These are phyloP conservation scores for Musa acuminata DNA, from an alignment of 176 grass and related monocot genomes.

Conservation along the genomic window DNA sequence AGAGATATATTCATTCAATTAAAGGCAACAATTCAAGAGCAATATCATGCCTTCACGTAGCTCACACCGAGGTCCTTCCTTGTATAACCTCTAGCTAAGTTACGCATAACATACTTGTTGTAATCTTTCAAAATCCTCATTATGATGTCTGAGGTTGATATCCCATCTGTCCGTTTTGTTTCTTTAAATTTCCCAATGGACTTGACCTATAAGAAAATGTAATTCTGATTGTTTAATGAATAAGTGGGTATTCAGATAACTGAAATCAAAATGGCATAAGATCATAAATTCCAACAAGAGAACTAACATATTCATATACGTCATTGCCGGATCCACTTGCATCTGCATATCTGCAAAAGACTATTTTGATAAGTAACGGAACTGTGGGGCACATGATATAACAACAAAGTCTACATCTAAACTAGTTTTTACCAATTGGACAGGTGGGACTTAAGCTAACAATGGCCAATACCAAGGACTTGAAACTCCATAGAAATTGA, in stretches of 20 bases:
- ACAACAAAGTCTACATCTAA: background rate
- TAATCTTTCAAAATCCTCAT: slow-evolving; percentile 99
- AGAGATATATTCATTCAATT: background rate
- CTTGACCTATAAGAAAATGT: slow-evolving; percentile 45
- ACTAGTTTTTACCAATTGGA: no score
- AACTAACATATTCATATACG: slow-evolving; percentile 92
- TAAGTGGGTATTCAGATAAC: slow-evolving; percentile 3
- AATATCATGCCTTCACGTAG: slow-evolving; percentile 74
- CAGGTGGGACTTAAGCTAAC: background rate
- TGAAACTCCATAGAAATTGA: background rate
- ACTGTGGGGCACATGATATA: background rate
- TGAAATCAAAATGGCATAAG: background rate
- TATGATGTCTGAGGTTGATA: slow-evolving; percentile 97
- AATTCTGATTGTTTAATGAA: background rate
- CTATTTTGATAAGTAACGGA: background rate
- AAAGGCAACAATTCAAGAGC: background rate
- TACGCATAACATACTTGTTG: slow-evolving; percentile 95
- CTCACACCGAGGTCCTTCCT: slow-evolving; percentile 94
- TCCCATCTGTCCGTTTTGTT: slow-evolving; percentile 77
- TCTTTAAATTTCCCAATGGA: slow-evolving; percentile 96
- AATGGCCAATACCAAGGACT: background rate
- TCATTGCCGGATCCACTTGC: slow-evolving; percentile 78
- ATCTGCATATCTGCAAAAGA: slow-evolving; percentile 73
- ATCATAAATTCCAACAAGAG: background rate
- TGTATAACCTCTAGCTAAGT: slow-evolving; percentile 84